These are phyloP conservation scores for Colletotrichum karsti DNA, from an alignment of 2,329 filamentous ascomycete genomes.

Conservation along the genomic window DNA sequence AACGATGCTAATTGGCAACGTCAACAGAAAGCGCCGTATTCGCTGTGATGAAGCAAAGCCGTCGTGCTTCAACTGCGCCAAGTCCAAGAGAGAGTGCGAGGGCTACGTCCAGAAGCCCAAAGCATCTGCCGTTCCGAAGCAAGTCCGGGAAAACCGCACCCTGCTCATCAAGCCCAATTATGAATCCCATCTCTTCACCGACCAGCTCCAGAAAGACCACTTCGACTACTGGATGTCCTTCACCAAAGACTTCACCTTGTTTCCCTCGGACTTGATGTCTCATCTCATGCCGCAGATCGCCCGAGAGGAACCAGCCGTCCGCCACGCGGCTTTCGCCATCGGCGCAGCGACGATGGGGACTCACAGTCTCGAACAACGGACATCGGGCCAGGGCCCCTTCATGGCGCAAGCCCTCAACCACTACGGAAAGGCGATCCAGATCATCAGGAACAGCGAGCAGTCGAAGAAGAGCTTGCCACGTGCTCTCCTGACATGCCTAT, in stretches of 20 bases:
- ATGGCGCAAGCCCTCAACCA: slow-evolving; percentile 40
- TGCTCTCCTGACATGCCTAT: slow-evolving; percentile 46
- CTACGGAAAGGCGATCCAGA: slow-evolving; percentile 49
- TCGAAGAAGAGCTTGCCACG: slow-evolving; percentile 43
- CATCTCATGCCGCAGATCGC: slow-evolving; percentile 31
- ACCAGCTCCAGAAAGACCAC: slow-evolving; percentile 19
- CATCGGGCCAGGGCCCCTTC: not conserved
- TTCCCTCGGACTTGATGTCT: slow-evolving; percentile 6
- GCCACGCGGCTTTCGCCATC: slow-evolving; percentile 50
- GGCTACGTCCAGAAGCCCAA: not conserved
- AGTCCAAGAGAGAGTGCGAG: slow-evolving; percentile 8
- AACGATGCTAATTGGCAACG: not conserved
- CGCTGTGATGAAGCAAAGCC: slow-evolving; percentile 20
- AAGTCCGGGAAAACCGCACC: not conserved
- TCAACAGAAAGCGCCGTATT: not conserved
- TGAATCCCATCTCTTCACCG: slow-evolving; percentile 1
- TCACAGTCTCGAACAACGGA: slow-evolving; percentile 38
- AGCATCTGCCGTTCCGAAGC: not conserved
- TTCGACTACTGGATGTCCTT: slow-evolving; percentile 19
- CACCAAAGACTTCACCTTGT: slow-evolving; percentile 3
- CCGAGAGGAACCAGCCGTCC: slow-evolving; percentile 34
- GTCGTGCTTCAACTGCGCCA: slow-evolving; percentile 1
- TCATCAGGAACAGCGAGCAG: slow-evolving; percentile 40
- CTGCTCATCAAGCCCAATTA: not conserved
- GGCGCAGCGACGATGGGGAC: slow-evolving; percentile 38